Base-by-base conservation (phyloP, 139 green algal genomes). In the Zygnema cylindricum region DNA sequence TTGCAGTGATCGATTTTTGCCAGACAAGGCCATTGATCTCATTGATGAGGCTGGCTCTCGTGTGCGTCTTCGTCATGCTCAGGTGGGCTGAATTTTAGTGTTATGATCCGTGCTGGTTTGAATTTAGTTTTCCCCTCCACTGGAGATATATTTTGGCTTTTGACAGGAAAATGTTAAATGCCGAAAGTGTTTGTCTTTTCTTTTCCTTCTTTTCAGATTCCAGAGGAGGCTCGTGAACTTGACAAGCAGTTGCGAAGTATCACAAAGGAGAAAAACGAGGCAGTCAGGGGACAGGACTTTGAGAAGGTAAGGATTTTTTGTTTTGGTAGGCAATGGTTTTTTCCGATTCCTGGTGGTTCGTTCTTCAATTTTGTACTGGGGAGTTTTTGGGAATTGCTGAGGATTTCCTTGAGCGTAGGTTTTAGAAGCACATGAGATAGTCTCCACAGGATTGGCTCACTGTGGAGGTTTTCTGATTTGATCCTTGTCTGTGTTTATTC, bases 181-280 rank as follows among this genome's bases (percentile, higher is more conserved):
- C 30, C 30, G 30, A 36, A 73, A n/a, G 30, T 30, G 57, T n/a
- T n/a, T n/a, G 30, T 73, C 30, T 73, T 73, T n/a, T 73, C 57
- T n/a, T n/a, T 73, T 73, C 57, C 30, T 73, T 73, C 30, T n/a
- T 79, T 79, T 79, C 40, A 90, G 94, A 95, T 99, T 86, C 98
- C 98, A 30, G 97, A 99, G 95, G 98, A 99, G 95, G 96, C 96
- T 0, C 92, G 94, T 39, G 96, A 98, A 89, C 90, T 98, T 57
- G 96, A 98, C 91, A 98, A 97, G 93, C 93, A 98, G 94, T 92
- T 98, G 43, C 89, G 93, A 22, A 94, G 94, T n/a, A 93, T 99
- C 36, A 95, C 97, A 76, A 99, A 99, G 95, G 97, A 99, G 92
- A 99, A 99, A 95, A 98, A 99, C 82, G 95, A 94, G 1, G 94